phyloP scores from a whole-genome alignment of 1,139 yeast species.

The Nakaseomyces glabratus region DNA sequence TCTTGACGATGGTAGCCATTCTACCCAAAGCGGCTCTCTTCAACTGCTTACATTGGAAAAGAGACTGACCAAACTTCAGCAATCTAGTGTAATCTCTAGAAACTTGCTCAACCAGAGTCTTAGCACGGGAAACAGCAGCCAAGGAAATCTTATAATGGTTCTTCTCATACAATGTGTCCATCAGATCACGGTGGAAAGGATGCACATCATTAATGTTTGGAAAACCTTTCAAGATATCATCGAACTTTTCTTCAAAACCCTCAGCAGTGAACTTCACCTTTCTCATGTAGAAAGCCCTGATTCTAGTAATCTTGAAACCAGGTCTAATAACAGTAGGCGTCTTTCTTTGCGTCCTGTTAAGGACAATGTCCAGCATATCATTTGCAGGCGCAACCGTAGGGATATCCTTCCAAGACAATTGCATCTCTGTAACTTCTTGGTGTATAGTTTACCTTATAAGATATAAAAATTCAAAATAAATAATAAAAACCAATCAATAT shows the following conservation, averaged over 20 bases:
- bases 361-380: slow-evolving; percentile 91
- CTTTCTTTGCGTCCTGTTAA: slow-evolving; percentile 95
- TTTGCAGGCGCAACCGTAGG: slow-evolving; percentile 88
- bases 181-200: slow-evolving; percentile 95
- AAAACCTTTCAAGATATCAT: slow-evolving; percentile 75
- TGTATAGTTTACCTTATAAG: too few species aligned
- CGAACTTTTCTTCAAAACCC: slow-evolving; percentile 88
- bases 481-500: too few species aligned
- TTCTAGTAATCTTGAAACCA: slow-evolving; percentile 93
- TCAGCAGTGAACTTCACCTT: slow-evolving; percentile 93
- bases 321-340: slow-evolving; percentile 97
- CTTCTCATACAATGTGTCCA: slow-evolving; percentile 96
- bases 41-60: slow-evolving; percentile 96
- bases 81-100: slow-evolving; percentile 90
- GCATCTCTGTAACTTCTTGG: too few species aligned
- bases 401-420: slow-evolving; percentile 96
- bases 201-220: slow-evolving; percentile 97
- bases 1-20: slow-evolving; percentile 96
- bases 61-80: slow-evolving; percentile 91
- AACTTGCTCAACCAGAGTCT: slow-evolving; percentile 89
- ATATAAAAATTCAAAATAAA: too few species aligned
- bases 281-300: slow-evolving; percentile 96
- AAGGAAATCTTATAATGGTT: slow-evolving; percentile 96
- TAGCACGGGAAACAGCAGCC: slow-evolving; percentile 91
- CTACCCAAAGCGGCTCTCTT: slow-evolving; percentile 98